Conservation (phyloP, 2,329 filamentous ascomycete species). For the Fusarium duplospermum region DNA sequence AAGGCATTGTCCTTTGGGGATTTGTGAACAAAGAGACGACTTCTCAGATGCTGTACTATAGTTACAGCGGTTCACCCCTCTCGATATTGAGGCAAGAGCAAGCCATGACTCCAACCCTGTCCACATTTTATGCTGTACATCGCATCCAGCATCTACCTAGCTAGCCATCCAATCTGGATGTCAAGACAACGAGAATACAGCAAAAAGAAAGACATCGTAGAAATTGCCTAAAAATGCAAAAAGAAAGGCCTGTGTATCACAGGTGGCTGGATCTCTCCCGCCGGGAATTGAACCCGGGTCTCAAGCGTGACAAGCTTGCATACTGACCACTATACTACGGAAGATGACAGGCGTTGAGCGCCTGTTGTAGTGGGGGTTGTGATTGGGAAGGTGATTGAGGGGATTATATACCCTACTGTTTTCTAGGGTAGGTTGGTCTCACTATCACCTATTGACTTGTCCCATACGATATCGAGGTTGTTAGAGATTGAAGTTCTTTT, state of each 20-base stretch:
- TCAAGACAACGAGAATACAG: too few species aligned
- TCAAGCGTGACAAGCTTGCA: constrained; percentile 19
- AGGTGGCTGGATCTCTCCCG: constrained; percentile 18
- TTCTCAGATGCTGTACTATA: neutral
- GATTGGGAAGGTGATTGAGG: neutral
- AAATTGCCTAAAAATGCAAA: neutral
- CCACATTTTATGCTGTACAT: neutral
- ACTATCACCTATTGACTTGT: neutral
- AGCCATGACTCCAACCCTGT: neutral
- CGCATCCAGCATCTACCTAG: too few species aligned
- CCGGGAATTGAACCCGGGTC: constrained; percentile 21
- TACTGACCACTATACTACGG: constrained; percentile 21
- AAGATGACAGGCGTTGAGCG: constrained; percentile 10
- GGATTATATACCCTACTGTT: neutral
- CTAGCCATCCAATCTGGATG: too few species aligned
- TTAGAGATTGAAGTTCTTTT: neutral
- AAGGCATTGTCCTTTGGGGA: neutral
- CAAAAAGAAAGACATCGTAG: neutral
- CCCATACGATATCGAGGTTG: neutral
- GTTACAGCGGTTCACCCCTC: neutral
- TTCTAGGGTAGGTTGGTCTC: neutral
- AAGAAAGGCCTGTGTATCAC: constrained; percentile 8
- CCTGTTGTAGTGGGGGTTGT: constrained; percentile 8
- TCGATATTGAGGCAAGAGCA: neutral
- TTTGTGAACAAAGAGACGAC: too few species aligned